Percentiles rank a stretch among this genome's conserved stretches.
phyloP scores from a whole-genome alignment of 176 grass and related monocot species.

The Secale cereale region DNA sequence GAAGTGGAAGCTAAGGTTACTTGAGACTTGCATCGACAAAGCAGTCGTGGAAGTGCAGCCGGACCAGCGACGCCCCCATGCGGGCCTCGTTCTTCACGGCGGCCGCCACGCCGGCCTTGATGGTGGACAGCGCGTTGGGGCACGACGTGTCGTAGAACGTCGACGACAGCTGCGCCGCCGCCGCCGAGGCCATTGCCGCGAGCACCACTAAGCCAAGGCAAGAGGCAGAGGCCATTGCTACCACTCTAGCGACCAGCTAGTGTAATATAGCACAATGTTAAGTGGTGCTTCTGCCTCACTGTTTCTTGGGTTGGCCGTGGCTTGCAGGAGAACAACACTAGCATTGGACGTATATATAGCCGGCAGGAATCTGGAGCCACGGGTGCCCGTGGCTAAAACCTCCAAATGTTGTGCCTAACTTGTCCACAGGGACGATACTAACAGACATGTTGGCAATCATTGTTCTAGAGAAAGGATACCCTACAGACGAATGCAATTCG shows the following conservation, averaged over 20 bases:
- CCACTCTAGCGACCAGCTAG: background rate
- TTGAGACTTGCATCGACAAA: constrained; percentile 48
- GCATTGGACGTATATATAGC: background rate
- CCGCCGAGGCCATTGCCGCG: background rate
- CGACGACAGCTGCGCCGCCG: constrained; percentile 43
- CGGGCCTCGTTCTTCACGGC: constrained; percentile 26
- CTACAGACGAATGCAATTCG: background rate
- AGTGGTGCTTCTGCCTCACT: background rate
- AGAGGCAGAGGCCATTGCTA: background rate
- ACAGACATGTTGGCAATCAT: background rate
- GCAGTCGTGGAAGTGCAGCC: constrained; percentile 70
- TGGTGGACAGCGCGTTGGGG: constrained; percentile 41
- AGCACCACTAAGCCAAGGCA: background rate
- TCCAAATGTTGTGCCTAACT: background rate
- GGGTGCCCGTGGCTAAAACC: background rate
- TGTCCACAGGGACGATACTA: background rate
- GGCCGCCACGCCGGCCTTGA: constrained; percentile 35
- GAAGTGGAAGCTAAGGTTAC: too few species aligned
- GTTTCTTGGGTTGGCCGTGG: background rate
- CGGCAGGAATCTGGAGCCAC: background rate
- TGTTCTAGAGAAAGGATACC: background rate
- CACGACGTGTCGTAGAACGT: constrained; percentile 57
- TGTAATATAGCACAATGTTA: background rate
- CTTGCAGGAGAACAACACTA: background rate
- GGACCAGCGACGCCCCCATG: constrained; percentile 67